A percentile compares a stretch with the other conserved stretches of the same genome.
These are phyloP conservation scores for Cordyceps farinosa DNA, from an alignment of 2,329 filamentous ascomycete species.

Conservation along the genomic window DNA sequence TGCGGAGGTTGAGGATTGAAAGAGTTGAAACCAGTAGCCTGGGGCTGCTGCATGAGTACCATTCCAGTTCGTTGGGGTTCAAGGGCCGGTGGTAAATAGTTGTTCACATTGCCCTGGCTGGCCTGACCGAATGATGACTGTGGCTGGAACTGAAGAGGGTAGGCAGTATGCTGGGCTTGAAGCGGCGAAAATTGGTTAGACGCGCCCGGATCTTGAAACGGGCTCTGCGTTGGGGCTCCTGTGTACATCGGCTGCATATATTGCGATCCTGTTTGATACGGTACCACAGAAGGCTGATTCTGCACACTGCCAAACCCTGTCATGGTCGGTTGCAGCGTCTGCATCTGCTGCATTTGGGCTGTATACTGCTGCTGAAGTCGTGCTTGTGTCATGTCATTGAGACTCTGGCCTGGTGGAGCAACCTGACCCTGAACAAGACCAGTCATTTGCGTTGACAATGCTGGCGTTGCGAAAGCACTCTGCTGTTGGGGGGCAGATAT, in stretches of 20 bases:
- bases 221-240: slow-evolving; percentile 38
- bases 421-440: slow-evolving; percentile 61
- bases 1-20: slow-evolving; percentile 47
- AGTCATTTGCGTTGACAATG: slow-evolving; percentile 81
- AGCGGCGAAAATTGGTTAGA: slow-evolving; percentile 38
- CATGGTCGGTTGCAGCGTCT: slow-evolving; percentile 37
- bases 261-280: slow-evolving; percentile 34
- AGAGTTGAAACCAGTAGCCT: slow-evolving; percentile 49
- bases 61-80: slow-evolving; percentile 59
- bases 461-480: slow-evolving; percentile 68
- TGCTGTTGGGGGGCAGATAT: slow-evolving; percentile 83
- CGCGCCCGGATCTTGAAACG: slow-evolving; percentile 37
- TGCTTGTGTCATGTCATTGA: slow-evolving; percentile 68
- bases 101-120: slow-evolving; percentile 48
- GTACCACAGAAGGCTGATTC: slow-evolving; percentile 30
- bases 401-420: slow-evolving; percentile 70
- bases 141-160: slow-evolving; percentile 40
- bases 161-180: slow-evolving; percentile 64
- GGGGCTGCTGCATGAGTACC: slow-evolving; percentile 41
- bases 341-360: slow-evolving; percentile 42
- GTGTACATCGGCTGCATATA: slow-evolving; percentile 51
- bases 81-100: slow-evolving; percentile 55
- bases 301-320: slow-evolving; percentile 32
- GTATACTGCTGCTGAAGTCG: slow-evolving; percentile 61
- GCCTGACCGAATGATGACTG: slow-evolving; percentile 50